A percentile compares a stretch with the other conserved stretches of the same genome.
These are phyloP conservation scores for Mortierella sp. DNA, from an alignment of 371 early-diverging fungal genomes.

Conservation along the genomic window DNA sequence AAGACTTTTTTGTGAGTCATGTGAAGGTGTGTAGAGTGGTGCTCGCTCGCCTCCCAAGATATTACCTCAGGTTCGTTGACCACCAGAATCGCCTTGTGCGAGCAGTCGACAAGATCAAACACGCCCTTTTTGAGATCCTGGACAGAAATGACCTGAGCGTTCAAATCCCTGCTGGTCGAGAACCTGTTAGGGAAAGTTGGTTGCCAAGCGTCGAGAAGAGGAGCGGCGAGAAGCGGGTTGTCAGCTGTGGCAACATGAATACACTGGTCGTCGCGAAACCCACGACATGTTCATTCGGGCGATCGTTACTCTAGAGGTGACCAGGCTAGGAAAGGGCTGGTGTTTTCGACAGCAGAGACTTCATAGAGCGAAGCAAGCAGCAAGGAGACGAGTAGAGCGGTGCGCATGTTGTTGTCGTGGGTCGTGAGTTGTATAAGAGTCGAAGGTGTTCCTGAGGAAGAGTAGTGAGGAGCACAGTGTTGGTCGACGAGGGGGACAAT, in stretches of 20 bases:
- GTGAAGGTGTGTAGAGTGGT: neutral
- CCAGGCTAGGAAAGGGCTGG: conserved; percentile 48
- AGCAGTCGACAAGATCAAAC: conserved; percentile 43
- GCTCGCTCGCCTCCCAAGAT: neutral
- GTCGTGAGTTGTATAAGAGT: too few relatives aligned
- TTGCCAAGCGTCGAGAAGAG: neutral
- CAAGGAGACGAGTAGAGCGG: conserved; percentile 25
- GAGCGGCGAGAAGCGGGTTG: neutral
- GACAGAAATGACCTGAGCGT: conserved; percentile 38
- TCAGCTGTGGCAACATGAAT: neutral
- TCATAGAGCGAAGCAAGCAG: conserved; percentile 34
- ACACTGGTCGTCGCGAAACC: too few relatives aligned
- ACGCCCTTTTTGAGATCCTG: conserved; percentile 36
- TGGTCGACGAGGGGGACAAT: too few relatives aligned
- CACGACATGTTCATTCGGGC: too few relatives aligned
- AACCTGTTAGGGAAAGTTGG: too few relatives aligned
- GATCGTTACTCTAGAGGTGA: conserved; percentile 49
- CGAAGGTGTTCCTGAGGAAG: too few relatives aligned
- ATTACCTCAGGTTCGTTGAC: conserved; percentile 47
- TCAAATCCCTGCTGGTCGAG: conserved; percentile 9
- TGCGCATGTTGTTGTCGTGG: conserved; percentile 41
- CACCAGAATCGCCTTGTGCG: conserved; percentile 42
- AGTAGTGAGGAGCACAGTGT: too few relatives aligned
- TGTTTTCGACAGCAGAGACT: conserved; percentile 50
- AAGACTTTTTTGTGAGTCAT: too few relatives aligned